Conservation (phyloP, 2,329 filamentous ascomycete species). For the Coniochaeta sp. region DNA sequence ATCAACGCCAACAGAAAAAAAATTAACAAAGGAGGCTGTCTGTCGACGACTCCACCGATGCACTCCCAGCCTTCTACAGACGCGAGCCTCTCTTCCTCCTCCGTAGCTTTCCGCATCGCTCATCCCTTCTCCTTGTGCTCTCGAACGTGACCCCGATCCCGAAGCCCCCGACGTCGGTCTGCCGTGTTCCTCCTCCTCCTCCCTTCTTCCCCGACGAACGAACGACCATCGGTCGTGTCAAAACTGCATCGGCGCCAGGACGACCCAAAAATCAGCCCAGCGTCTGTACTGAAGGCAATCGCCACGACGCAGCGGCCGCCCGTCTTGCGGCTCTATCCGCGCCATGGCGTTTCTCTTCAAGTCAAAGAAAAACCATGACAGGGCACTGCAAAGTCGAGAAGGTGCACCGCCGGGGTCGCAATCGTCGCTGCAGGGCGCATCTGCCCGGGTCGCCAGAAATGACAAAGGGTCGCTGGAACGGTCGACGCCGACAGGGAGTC, state of each 20-base stretch:
- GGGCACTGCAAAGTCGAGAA: conserved; percentile 48
- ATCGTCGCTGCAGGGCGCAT: conserved; percentile 40
- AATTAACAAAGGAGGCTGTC: background rate
- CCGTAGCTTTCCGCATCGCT: conserved; percentile 9
- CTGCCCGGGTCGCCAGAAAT: conserved; percentile 40
- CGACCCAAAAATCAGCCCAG: background rate
- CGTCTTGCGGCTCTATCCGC: conserved; percentile 30
- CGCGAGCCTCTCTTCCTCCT: conserved; percentile 27
- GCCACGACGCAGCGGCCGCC: conserved; percentile 15
- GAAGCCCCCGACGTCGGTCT: background rate
- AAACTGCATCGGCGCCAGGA: background rate
- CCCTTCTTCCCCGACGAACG: background rate
- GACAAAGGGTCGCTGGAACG: conserved; percentile 50
- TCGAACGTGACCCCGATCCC: background rate
- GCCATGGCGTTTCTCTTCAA: conserved; percentile 79
- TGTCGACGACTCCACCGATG: conserved; percentile 25
- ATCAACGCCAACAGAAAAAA: conserved; percentile 16
- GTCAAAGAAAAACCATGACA: conserved; percentile 67
- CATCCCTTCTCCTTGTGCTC: conserved; percentile 3
- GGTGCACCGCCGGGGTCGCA: conserved; percentile 37
- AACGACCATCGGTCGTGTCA: background rate
- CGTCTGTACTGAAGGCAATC: background rate
- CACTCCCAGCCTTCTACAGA: conserved; percentile 36
- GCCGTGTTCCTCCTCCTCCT: background rate
- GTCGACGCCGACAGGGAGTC: conserved; percentile 68